A percentile compares a stretch with the other conserved stretches of the same genome.
These are phyloP conservation scores for Jacaranda mimosifolia DNA, from an alignment of 257 asterid species.

Conservation along the genomic window DNA sequence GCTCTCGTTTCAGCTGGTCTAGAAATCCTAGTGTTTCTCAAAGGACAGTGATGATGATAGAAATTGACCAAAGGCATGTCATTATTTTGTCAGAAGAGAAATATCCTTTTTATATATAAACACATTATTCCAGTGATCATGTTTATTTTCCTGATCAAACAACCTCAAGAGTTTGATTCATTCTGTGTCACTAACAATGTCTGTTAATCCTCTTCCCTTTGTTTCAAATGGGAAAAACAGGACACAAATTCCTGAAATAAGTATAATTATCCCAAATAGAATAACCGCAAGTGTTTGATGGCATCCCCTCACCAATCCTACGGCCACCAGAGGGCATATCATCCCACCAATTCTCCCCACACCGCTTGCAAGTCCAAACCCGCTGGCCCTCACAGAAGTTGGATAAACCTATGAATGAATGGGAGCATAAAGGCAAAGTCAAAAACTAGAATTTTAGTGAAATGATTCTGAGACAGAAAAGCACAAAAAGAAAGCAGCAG, in stretches of 20 bases:
- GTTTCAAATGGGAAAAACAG: slow-evolving; percentile 44
- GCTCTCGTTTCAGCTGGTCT: no score
- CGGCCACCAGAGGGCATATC: slow-evolving; percentile 50
- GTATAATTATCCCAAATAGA: slow-evolving; percentile 34
- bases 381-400: slow-evolving; percentile 39
- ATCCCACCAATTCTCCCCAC: slow-evolving; percentile 47
- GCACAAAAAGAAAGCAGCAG: no score
- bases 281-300: slow-evolving; percentile 41
- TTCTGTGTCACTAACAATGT: background rate
- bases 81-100: no score
- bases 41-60: no score
- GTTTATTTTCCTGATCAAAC: no score
- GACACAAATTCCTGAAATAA: slow-evolving; percentile 37
- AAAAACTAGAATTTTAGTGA: no score
- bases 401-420: slow-evolving; percentile 40
- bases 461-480: no score
- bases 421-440: background rate
- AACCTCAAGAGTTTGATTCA: background rate
- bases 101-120: no score
- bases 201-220: slow-evolving; percentile 33
- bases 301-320: slow-evolving; percentile 43
- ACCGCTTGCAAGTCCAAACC: slow-evolving; percentile 39
- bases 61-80: no score
- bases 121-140: no score
- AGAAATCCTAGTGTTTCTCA: no score